phyloP scores from a whole-genome alignment of 371 early-diverging fungal species.

The Polyrhizophydium stewartii region DNA sequence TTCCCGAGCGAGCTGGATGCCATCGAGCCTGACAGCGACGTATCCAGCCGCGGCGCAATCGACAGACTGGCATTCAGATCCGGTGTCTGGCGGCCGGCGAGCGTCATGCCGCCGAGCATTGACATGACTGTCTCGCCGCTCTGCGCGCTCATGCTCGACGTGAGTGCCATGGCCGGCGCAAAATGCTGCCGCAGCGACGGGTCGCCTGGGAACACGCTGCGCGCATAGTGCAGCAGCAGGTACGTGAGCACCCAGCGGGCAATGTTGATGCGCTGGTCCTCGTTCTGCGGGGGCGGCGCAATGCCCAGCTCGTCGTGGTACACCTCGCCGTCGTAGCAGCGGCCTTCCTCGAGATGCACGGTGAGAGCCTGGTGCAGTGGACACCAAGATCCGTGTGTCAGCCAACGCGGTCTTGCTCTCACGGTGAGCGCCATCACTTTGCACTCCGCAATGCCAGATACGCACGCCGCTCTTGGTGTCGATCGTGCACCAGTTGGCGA shows the following conservation, averaged over 20 bases:
- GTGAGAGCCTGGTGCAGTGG: slow-evolving; percentile 54
- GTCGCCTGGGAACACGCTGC: neutral
- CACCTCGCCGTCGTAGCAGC: slow-evolving; percentile 79
- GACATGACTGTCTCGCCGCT: no score
- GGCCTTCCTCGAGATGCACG: slow-evolving; percentile 77
- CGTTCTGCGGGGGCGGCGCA: slow-evolving; percentile 43
- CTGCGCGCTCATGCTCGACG: no score
- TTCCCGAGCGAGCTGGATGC: no score
- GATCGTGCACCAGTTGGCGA: slow-evolving; percentile 87
- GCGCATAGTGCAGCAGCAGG: slow-evolving; percentile 51
- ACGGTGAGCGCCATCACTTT: no score
- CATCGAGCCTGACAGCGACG: no score
- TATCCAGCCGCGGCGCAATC: no score
- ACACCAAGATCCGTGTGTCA: slow-evolving; percentile 4
- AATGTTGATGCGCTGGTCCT: slow-evolving; percentile 75
- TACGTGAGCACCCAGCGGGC: slow-evolving; percentile 81
- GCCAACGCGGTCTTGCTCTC: no score
- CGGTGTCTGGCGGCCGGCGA: no score
- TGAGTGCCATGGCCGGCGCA: no score
- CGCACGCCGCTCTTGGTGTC: slow-evolving; percentile 84
- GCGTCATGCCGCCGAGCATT: no score
- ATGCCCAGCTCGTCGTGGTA: slow-evolving; percentile 71
- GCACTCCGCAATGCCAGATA: neutral
- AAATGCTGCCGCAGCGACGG: no score
- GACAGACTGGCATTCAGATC: no score